These are phyloP conservation scores for Podospora comata DNA, from an alignment of 495 filamentous ascomycete genomes.

Conservation along the genomic window DNA sequence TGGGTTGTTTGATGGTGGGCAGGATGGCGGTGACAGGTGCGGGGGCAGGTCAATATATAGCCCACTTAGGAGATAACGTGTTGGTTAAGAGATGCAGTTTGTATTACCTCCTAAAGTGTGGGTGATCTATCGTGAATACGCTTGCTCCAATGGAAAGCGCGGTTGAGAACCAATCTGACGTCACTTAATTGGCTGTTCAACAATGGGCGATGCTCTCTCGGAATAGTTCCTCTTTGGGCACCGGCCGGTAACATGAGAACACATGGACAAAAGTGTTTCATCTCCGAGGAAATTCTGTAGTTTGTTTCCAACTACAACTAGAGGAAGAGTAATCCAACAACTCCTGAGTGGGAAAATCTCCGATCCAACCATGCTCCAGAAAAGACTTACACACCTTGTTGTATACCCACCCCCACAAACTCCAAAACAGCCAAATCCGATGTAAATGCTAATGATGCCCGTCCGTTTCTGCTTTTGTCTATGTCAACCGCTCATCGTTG, in stretches of 20 bases:
- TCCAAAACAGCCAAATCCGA: not conserved
- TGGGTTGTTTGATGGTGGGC: not conserved
- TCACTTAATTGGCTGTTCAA: not conserved
- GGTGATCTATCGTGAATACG: not conserved
- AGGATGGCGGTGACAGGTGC: not conserved
- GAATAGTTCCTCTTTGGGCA: not conserved
- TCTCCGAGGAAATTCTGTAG: not conserved
- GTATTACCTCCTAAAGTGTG: not conserved
- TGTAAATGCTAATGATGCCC: not conserved
- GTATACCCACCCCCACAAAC: not conserved
- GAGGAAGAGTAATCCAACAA: not conserved
- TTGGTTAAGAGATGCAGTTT: not conserved
- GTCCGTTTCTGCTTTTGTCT: not conserved
- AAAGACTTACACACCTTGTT: not conserved
- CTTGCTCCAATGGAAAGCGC: too few relatives aligned
- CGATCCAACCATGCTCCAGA: not conserved
- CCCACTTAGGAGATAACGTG: not conserved
- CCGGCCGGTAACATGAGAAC: not conserved
- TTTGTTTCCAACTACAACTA: not conserved
- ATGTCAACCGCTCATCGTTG: constrained; percentile 26
- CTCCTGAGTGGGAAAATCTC: not conserved
- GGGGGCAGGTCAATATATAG: not conserved
- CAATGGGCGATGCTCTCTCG: not conserved
- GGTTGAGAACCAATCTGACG: not conserved
- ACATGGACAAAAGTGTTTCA: not conserved